A percentile compares a stretch with the other conserved stretches of the same genome.
Evolutionary conservation across 768 basidiomycete genomes (phyloP).

Genomic region (Harrya chromipes): DNA sequence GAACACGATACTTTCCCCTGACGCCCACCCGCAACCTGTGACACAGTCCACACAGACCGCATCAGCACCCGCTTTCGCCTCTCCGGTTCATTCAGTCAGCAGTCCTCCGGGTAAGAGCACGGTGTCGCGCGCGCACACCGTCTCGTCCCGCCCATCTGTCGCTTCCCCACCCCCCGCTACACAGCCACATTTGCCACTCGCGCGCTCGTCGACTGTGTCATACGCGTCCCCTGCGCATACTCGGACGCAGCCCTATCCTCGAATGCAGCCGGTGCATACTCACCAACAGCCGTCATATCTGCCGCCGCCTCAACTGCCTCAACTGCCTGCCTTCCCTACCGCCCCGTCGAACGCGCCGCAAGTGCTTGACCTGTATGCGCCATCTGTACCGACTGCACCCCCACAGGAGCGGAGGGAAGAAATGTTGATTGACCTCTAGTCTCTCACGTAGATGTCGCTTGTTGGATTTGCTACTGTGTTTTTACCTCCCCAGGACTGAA

Average conservation of each 20-base stretch:
- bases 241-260: slow-evolving; percentile 8
- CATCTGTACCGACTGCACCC: slow-evolving; percentile 43
- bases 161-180: slow-evolving; percentile 9
- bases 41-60: slow-evolving; percentile 14
- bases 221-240: slow-evolving; percentile 10
- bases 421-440: slow-evolving; percentile 41
- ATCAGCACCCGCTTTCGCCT: slow-evolving; percentile 14
- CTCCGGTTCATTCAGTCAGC: slow-evolving; percentile 15
- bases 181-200: slow-evolving; percentile 19
- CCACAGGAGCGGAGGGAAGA: slow-evolving; percentile 66
- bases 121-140: slow-evolving; percentile 29
- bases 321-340: slow-evolving; percentile 60
- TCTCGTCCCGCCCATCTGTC: slow-evolving; percentile 21
- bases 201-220: slow-evolving; percentile 22
- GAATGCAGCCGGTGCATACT: neutral
- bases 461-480: neutral
- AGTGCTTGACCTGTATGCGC: slow-evolving; percentile 46
- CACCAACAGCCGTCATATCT: slow-evolving; percentile 9
- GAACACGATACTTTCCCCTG: slow-evolving; percentile 2
- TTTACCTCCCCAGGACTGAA: neutral
- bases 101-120: slow-evolving; percentile 15
- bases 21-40: slow-evolving; percentile 18
- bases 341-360: slow-evolving; percentile 62
- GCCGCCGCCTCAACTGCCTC: slow-evolving; percentile 12
- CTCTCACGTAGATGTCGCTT: neutral